Conservation (phyloP, 768 basidiomycete species). For the Boletus pseudo-olivaceus region DNA sequence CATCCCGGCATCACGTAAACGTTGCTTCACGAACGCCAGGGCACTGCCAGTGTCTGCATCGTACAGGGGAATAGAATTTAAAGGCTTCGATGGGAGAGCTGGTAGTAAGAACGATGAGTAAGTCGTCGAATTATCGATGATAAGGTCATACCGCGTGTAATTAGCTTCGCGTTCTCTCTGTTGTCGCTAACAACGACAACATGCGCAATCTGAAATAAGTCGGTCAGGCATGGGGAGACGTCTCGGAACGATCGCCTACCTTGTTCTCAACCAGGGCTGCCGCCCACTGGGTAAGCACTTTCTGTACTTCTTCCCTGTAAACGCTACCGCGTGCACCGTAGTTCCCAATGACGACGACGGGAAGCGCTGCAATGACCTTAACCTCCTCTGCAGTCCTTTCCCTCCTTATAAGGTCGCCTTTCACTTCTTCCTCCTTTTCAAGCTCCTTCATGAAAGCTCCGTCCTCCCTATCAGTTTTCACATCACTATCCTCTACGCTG, state of each 20-base stretch:
- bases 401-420: constrained; percentile 30
- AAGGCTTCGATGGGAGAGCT: constrained; percentile 84
- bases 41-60: constrained; percentile 85
- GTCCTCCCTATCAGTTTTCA: constrained; percentile 7
- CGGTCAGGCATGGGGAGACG: neutral
- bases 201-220: constrained; percentile 69
- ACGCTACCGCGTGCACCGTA: constrained; percentile 59
- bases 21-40: constrained; percentile 76
- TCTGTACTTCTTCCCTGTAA: constrained; percentile 66
- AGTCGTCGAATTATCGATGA: neutral
- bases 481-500: constrained; percentile 32
- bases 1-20: constrained; percentile 58
- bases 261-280: constrained; percentile 77
- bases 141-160: constrained; percentile 63
- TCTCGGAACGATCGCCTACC: constrained; percentile 36
- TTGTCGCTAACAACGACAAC: constrained; percentile 90
- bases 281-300: constrained; percentile 80
- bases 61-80: constrained; percentile 71
- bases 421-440: constrained; percentile 27
- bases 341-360: constrained; percentile 84
- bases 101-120: neutral
- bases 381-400: constrained; percentile 40
- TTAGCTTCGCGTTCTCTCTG: constrained; percentile 77
- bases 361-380: constrained; percentile 59
- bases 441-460: constrained; percentile 13